Base-by-base conservation (phyloP, 345 rosid genomes). In the Geranium brycei region DNA sequence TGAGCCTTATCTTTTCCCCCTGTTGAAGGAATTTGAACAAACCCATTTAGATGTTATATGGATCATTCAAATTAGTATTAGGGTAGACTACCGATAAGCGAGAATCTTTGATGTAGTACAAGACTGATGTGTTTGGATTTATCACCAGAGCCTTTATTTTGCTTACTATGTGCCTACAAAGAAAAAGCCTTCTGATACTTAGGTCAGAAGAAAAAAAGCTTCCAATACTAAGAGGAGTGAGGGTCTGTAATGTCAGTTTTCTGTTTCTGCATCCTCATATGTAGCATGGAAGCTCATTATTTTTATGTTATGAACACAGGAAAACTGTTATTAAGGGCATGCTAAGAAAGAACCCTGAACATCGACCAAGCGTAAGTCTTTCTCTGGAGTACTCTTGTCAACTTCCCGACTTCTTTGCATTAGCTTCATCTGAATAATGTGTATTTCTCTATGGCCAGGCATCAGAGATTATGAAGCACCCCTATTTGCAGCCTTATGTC, bases 291-390 rank as follows among this genome's bases (percentile, higher is more conserved):
- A 17, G 62, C 41, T 69, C 60, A 69, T 51, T 12, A 23, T 73
- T 56, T 68, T 69, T 71, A 57, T 67, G 66, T 61, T 62, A 32
- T 70, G 18, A 38, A 16, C 57, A 63, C 91, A 93, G 99, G 79
- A 93, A 93, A 80, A 69, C 82, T 41, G 77, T 93, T 60, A 93
- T 93, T 75, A 93, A 89, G 71, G 87, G 96, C 66, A 93, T 93
- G 99, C 78, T 93, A 74, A 82, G 99, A 73, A 93, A 93, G 84
- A 90, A 80, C 69, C 99, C 99, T 0, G 97, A 90, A 79, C 96
- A 87, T 75, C 91, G 99, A 62, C 99, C 99, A 65, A 90, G 75
- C 75, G 97, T 93, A 81, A 81, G 87, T 16, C 19, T 80, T 66
- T 62, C 68, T 69, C 47, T 59, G 32, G 18, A 66, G 58, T 57